Percentiles rank a stretch among this genome's conserved stretches.
Evolutionary conservation across 805 yeast genomes (phyloP).

Genomic region (Candida loeiensis): DNA sequence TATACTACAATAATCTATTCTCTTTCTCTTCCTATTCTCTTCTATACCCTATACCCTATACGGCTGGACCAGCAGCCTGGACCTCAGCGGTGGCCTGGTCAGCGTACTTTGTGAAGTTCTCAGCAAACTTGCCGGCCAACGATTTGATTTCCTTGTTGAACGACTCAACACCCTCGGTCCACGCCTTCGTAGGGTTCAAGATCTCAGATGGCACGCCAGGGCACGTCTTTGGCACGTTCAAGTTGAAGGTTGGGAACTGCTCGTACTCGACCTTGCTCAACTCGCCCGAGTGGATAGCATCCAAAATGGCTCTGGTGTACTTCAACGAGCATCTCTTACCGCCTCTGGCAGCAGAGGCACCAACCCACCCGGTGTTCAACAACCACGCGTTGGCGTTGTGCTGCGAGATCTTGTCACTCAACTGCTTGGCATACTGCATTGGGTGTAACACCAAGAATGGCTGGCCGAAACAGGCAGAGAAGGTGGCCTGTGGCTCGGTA

Average conservation of each 20-base stretch:
- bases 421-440: constrained; percentile 95
- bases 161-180: constrained; percentile 51
- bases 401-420: constrained; percentile 84
- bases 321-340: constrained; percentile 97
- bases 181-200: constrained; percentile 80
- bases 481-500: constrained; percentile 96
- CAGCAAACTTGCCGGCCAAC: constrained; percentile 74
- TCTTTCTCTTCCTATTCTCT: background rate
- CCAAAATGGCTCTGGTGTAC: constrained; percentile 94
- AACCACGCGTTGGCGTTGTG: constrained; percentile 94
- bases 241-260: constrained; percentile 79
- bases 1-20: background rate
- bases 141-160: constrained; percentile 43
- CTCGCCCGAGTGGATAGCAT: constrained; percentile 90
- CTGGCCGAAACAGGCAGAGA: constrained; percentile 98
- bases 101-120: constrained; percentile 83
- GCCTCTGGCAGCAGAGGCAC: constrained; percentile 85
- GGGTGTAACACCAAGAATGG: constrained; percentile 98
- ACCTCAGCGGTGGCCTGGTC: constrained; percentile 83
- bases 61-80: constrained; percentile 84
- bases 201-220: constrained; percentile 80
- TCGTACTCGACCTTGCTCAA: constrained; percentile 78
- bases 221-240: constrained; percentile 78
- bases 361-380: constrained; percentile 98
- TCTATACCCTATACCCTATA: constrained; percentile 15